Conservation (phyloP, 108 stramenopile genomes). For the Fragilaria crotonensis region DNA sequence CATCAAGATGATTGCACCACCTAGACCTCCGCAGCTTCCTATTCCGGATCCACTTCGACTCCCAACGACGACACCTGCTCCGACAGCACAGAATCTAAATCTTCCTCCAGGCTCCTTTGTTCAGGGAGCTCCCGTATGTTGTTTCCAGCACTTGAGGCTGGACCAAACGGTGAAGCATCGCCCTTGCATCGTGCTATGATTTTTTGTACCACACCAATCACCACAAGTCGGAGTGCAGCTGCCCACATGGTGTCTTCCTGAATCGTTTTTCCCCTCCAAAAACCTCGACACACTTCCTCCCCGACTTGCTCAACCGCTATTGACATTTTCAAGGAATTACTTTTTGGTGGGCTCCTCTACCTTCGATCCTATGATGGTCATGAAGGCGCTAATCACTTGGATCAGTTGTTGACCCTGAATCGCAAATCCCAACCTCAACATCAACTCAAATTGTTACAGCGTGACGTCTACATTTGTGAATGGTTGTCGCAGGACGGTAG, state of each 20-base stretch:
- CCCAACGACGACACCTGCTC: too few relatives aligned
- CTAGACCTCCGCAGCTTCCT: conserved; percentile 25
- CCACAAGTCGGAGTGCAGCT: conserved; percentile 26
- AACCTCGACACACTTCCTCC: conserved; percentile 75
- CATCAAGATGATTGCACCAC: conserved; percentile 40
- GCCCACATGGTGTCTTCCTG: conserved; percentile 75
- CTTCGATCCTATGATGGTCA: conserved; percentile 56
- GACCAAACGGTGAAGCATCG: conserved; percentile 19
- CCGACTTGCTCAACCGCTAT: conserved; percentile 55
- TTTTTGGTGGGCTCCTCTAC: conserved; percentile 49
- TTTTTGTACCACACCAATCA: conserved; percentile 37
- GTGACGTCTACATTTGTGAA: conserved; percentile 76
- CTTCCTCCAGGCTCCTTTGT: conserved; percentile 36
- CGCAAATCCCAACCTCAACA: conserved; percentile 32
- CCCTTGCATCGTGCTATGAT: conserved; percentile 58
- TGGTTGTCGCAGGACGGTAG: conserved; percentile 53
- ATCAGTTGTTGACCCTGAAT: conserved; percentile 51
- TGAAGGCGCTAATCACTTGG: conserved; percentile 66
- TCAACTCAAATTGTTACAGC: conserved; percentile 34
- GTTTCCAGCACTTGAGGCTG: conserved; percentile 63
- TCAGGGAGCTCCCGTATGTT: conserved; percentile 64
- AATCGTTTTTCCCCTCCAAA: conserved; percentile 61
- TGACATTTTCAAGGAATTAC: conserved; percentile 53
- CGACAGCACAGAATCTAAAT: conserved; percentile 5
- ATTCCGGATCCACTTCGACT: conserved; percentile 51